phyloP scores from a whole-genome alignment of 2,329 filamentous ascomycete genomes.

The Shiraia bambusicola region DNA sequence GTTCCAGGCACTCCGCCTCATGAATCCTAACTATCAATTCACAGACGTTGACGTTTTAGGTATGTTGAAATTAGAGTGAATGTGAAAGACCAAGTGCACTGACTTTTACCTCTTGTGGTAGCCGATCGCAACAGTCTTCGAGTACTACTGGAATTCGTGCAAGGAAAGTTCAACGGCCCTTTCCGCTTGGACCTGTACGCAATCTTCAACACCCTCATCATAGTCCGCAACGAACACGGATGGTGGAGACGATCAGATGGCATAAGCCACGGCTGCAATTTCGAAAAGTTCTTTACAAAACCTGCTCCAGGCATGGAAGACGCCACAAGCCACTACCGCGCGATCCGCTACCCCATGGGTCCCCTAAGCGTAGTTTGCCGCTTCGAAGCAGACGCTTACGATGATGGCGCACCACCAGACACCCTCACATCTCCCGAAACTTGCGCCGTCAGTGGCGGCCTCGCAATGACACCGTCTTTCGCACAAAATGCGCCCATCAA shows the following conservation, averaged over 20 bases:
- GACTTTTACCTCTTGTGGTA: conserved; percentile 3
- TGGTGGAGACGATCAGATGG: conserved; percentile 25
- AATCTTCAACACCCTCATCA: conserved; percentile 27
- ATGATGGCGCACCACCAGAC: conserved; percentile 17
- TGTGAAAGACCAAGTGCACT: too few relatives aligned
- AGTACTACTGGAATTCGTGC: conserved; percentile 25
- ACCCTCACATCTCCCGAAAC: conserved; percentile 11
- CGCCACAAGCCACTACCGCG: conserved; percentile 34
- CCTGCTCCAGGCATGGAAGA: conserved; percentile 24
- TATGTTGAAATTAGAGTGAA: too few relatives aligned
- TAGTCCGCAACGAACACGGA: conserved; percentile 27
- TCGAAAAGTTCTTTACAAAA: conserved; percentile 30
- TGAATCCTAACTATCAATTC: conserved; percentile 25
- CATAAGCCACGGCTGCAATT: conserved; percentile 24
- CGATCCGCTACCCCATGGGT: conserved; percentile 30
- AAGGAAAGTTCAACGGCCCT: conserved; percentile 26
- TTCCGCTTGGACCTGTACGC: conserved; percentile 29
- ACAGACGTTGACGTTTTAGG: conserved; percentile 21
- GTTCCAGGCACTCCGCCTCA: conserved; percentile 26
- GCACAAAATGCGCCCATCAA: conserved; percentile 18
- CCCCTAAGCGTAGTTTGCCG: conserved; percentile 27
- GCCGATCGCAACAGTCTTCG: conserved; percentile 36
- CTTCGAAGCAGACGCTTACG: conserved; percentile 35
- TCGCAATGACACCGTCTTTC: conserved; percentile 14
- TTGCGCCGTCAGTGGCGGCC: conserved; percentile 14